Conservation (phyloP, 2,329 filamentous ascomycete species). For the Capronia americana region DNA sequence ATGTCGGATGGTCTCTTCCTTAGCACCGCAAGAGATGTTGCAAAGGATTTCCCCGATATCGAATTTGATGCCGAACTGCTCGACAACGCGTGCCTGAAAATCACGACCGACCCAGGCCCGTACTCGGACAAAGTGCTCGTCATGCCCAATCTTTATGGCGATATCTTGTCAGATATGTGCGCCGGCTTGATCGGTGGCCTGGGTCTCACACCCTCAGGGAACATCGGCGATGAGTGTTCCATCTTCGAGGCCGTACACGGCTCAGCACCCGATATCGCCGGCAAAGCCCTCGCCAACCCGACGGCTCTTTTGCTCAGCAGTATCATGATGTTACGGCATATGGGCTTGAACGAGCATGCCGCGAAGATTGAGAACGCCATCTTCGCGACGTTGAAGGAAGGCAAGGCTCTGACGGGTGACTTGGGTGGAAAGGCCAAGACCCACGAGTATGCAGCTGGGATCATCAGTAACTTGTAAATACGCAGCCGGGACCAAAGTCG, state of each 20-base stretch:
- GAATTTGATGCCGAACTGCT: conserved; percentile 98
- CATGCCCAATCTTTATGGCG: conserved; percentile 97
- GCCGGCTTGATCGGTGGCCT: conserved; percentile 97
- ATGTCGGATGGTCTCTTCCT: conserved; percentile 94
- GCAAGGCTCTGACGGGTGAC: conserved; percentile 94
- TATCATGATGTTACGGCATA: conserved; percentile 99
- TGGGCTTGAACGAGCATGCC: conserved; percentile 87
- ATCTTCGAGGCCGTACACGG: conserved; percentile 99
- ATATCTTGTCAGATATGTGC: conserved; percentile 99
- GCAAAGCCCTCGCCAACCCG: conserved; percentile 95
- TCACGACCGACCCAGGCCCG: conserved; percentile 91
- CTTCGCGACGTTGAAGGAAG: conserved; percentile 93
- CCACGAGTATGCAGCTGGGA: conserved; percentile 88
- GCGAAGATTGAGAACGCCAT: conserved; percentile 89
- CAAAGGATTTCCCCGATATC: conserved; percentile 94
- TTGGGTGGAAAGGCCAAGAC: conserved; percentile 97
- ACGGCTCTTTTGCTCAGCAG: conserved; percentile 93
- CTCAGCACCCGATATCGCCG: conserved; percentile 94
- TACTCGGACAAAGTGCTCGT: conserved; percentile 89
- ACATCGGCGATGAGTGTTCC: conserved; percentile 99
- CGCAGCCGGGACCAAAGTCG: not conserved
- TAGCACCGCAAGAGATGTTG: conserved; percentile 79
- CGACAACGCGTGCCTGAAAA: conserved; percentile 99
- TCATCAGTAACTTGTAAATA: conserved; percentile 69
- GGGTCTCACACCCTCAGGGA: conserved; percentile 94